Evolutionary conservation across 2,329 filamentous ascomycete species (phyloP), one percentile per base, ranked within the genome.

Genomic region (Botrytis medusae): DNA sequence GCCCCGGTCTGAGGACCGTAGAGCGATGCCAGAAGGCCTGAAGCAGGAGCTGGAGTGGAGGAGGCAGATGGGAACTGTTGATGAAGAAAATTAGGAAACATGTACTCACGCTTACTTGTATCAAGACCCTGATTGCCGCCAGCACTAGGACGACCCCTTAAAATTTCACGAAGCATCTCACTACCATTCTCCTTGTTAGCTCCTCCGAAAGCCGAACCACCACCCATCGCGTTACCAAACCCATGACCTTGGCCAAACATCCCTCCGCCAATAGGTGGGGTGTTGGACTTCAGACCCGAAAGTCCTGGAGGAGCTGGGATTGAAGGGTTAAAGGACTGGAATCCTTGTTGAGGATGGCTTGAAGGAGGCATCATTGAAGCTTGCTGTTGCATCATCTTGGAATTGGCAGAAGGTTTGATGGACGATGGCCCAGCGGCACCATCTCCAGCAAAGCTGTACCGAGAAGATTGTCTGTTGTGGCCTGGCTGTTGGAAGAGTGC

Each of bases 21-120:
- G 88, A 96, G 93, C 89, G 93, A 93, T 89, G 90, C 92, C 87
- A 95, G 88, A 88, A 95, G 92, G 87, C 92, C 91, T 87, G 93
- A 91, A 90, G 93, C 92, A 93, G 92, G 92, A 91, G 91, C 92
- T 85, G 91, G 91, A 86, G 91, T 92, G 83, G 92, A 93, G 86
- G 89, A 91, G 86, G 91, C 86, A 86, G 92, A 93, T 85, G 90
- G 87, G 86, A 93, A 93, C 87, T 95, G 92, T 84, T 93, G 93
- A 84, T 92, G 92, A 85, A 93, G 91, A 86, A 95, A 93, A 86
- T 92, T 93, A 91, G 94, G 93, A 90, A 95, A 92, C 88, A 94
- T 92, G 88, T 92, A 97, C 94, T 97, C 94, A 97, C 94, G 94
- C 94, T 97, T 97, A 90, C 91, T 91, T 84, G 91, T 88, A 86